A percentile compares a stretch with the other conserved stretches of the same genome.
These are phyloP conservation scores for Colletotrichum tamarilloi DNA, from an alignment of 2,329 filamentous ascomycete species.

Conservation along the genomic window DNA sequence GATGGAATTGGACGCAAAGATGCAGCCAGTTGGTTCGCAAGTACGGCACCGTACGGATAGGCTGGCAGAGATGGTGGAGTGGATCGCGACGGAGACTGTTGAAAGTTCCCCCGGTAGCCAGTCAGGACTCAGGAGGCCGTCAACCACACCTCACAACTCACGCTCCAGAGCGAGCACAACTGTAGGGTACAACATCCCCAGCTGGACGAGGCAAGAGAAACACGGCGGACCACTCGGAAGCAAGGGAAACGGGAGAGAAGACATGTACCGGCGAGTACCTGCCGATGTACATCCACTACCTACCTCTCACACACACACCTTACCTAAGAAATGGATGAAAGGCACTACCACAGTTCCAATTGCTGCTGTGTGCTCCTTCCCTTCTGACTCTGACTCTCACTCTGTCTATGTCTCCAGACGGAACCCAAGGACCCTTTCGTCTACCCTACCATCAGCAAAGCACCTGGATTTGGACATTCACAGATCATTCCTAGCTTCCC, in stretches of 20 bases:
- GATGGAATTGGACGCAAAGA: neutral
- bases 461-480: neutral
- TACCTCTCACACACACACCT: neutral
- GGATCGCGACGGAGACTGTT: constrained; percentile 7
- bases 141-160: neutral
- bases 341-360: too few relatives aligned
- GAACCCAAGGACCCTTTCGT: too few relatives aligned
- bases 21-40: neutral
- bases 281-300: neutral
- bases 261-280: neutral
- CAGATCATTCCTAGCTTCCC: too few relatives aligned
- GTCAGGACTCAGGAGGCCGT: neutral
- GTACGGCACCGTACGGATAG: neutral
- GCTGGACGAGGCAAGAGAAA: neutral
- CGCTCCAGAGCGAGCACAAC: neutral
- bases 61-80: constrained; percentile 15
- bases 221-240: neutral
- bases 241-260: neutral
- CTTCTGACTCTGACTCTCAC: too few relatives aligned
- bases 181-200: neutral
- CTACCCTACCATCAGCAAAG: neutral
- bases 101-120: constrained; percentile 22
- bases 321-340: neutral
- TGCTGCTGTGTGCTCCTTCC: too few relatives aligned
- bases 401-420: too few relatives aligned